Conservation (phyloP, 768 basidiomycete genomes). For the Tulasnella sp. region DNA sequence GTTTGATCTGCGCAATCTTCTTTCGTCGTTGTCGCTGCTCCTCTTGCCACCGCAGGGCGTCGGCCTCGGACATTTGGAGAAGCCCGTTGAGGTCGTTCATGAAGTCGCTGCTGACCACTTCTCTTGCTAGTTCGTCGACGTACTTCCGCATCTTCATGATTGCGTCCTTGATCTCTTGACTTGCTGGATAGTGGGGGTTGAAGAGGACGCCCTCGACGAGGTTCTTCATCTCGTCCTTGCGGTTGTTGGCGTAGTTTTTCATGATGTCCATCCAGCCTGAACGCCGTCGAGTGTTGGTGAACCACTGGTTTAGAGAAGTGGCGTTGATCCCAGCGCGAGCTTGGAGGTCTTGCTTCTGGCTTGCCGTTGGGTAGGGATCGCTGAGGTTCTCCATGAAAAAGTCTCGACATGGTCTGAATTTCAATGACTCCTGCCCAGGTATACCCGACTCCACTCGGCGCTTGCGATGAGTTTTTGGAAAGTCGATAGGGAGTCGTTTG, state of each 20-base stretch:
- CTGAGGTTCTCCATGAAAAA: constrained; percentile 23
- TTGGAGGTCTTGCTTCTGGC: constrained; percentile 17
- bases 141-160: constrained; percentile 13
- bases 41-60: not conserved
- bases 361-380: constrained; percentile 24
- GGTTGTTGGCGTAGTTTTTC: constrained; percentile 16
- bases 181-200: not conserved
- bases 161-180: constrained; percentile 5
- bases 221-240: constrained; percentile 17
- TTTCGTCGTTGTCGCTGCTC: not conserved
- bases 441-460: constrained; percentile 12
- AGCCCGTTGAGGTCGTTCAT: not conserved
- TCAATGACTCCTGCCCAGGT: constrained; percentile 16
- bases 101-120: constrained; percentile 6
- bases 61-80: not conserved
- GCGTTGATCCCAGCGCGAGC: not conserved
- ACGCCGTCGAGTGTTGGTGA: constrained; percentile 27
- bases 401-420: constrained; percentile 22
- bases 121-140: constrained; percentile 15
- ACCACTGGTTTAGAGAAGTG: constrained; percentile 24
- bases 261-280: constrained; percentile 24
- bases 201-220: constrained; percentile 7
- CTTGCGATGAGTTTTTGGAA: constrained; percentile 4
- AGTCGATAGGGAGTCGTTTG: not conserved
- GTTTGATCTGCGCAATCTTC: not conserved